Evolutionary conservation across 2,329 filamentous ascomycete genomes (phyloP).

Genomic region (Periconia sp.): DNA sequence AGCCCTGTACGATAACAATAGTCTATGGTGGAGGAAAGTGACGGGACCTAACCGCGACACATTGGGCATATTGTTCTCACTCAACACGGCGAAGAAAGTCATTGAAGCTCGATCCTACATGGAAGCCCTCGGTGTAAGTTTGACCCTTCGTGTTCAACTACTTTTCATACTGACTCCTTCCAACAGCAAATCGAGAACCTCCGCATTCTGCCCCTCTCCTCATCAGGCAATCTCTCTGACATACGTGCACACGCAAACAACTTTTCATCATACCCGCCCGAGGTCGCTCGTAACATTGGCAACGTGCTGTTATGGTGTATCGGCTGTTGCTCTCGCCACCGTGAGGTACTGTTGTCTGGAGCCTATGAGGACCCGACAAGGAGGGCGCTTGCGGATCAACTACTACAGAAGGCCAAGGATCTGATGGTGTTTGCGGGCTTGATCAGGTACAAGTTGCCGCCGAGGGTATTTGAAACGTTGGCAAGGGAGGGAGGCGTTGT

Average conservation of each 20-base stretch:
- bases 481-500: constrained; percentile 70
- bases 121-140: constrained; percentile 68
- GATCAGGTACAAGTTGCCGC: constrained; percentile 87
- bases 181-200: constrained; percentile 73
- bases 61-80: constrained; percentile 64
- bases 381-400: constrained; percentile 64
- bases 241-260: constrained; percentile 82
- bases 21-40: constrained; percentile 66
- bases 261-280: constrained; percentile 78
- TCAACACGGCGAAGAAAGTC: constrained; percentile 65
- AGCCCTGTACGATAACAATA: constrained; percentile 65
- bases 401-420: constrained; percentile 84
- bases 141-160: not conserved
- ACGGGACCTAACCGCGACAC: constrained; percentile 63
- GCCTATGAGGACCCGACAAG: constrained; percentile 72
- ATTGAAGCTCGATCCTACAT: constrained; percentile 66
- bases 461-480: constrained; percentile 85
- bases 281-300: constrained; percentile 87
- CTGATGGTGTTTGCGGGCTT: constrained; percentile 93
- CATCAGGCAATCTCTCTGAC: constrained; percentile 73
- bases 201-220: constrained; percentile 79
- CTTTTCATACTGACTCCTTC: constrained; percentile 12
- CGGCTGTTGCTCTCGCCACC: constrained; percentile 79
- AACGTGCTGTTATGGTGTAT: constrained; percentile 95
- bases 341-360: constrained; percentile 67